Conservation (phyloP, 1,139 yeast species). For the Saccharomyces hybrid region DNA sequence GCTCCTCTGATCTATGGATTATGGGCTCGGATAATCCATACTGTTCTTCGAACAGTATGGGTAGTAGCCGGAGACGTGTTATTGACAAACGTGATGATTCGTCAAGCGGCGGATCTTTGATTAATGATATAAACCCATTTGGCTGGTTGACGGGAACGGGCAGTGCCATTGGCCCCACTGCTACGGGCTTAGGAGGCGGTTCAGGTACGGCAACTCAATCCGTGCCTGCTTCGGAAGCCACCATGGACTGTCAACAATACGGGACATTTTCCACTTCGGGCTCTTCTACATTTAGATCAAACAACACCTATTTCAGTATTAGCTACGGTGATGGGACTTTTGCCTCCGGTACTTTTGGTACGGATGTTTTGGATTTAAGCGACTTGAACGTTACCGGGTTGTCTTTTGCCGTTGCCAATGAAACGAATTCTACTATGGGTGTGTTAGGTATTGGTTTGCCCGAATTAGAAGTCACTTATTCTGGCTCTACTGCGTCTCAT, state of each 20-base stretch:
- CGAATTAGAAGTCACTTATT: slow-evolving; percentile 42
- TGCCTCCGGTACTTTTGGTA: slow-evolving; percentile 58
- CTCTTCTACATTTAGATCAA: slow-evolving; percentile 42
- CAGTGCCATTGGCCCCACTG: slow-evolving; percentile 1
- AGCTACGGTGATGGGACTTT: slow-evolving; percentile 51
- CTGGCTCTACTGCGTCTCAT: slow-evolving; percentile 18
- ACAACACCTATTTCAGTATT: slow-evolving; percentile 42
- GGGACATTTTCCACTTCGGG: slow-evolving; percentile 40
- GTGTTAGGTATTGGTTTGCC: slow-evolving; percentile 57
- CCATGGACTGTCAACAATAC: slow-evolving; percentile 31
- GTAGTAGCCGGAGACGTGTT: not conserved
- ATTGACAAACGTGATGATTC: not conserved
- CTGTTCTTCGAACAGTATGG: slow-evolving; percentile 10
- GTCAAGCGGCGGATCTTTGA: not conserved
- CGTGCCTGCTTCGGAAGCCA: slow-evolving; percentile 7
- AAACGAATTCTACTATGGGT: slow-evolving; percentile 46
- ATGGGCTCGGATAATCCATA: slow-evolving; percentile 23
- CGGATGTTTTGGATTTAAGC: slow-evolving; percentile 38
- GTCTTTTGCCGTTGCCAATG: slow-evolving; percentile 52
- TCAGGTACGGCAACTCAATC: slow-evolving; percentile 4
- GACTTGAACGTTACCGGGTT: slow-evolving; percentile 38
- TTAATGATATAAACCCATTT: not conserved
- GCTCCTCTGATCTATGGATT: slow-evolving; percentile 72
- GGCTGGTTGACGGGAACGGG: slow-evolving; percentile 4
- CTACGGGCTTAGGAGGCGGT: slow-evolving; percentile 6